phyloP scores from a whole-genome alignment of 768 basidiomycete species.

The Collybia mongolica region DNA sequence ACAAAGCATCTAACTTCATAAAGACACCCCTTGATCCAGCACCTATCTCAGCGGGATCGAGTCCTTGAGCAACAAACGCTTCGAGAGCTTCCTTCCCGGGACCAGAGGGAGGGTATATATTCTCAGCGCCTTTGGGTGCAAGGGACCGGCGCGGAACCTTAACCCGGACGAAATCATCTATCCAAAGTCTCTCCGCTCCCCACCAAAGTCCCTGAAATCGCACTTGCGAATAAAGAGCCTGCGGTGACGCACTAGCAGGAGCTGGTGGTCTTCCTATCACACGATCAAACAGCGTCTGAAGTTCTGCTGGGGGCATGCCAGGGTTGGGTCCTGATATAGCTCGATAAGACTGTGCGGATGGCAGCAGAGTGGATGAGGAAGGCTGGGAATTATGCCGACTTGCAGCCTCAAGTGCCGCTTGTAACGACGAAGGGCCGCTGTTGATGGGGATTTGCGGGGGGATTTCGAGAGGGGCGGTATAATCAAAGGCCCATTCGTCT shows the following conservation, averaged over 20 bases:
- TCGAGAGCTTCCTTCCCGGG: constrained; percentile 38
- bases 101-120: constrained; percentile 63
- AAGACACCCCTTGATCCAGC: constrained; percentile 67
- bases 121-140: constrained; percentile 60
- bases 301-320: constrained; percentile 19
- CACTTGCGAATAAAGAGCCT: constrained; percentile 35
- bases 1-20: constrained; percentile 66
- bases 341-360: constrained; percentile 8
- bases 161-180: constrained; percentile 79
- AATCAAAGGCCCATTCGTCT: constrained; percentile 69
- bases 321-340: constrained; percentile 17
- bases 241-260: constrained; percentile 9
- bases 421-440: constrained; percentile 20
- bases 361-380: constrained; percentile 6
- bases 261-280: constrained; percentile 21
- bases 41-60: constrained; percentile 37
- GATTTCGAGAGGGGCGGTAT: constrained; percentile 33
- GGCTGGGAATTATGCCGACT: constrained; percentile 37
- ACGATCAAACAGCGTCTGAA: constrained; percentile 19
- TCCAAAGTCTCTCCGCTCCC: constrained; percentile 89
- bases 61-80: constrained; percentile 18
- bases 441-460: constrained; percentile 14
- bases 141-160: constrained; percentile 66
- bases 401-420: constrained; percentile 45
- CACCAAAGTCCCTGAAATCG: constrained; percentile 85